phyloP scores from a whole-genome alignment of 202 grass and related monocot species.

The Saccharum hybrid region DNA sequence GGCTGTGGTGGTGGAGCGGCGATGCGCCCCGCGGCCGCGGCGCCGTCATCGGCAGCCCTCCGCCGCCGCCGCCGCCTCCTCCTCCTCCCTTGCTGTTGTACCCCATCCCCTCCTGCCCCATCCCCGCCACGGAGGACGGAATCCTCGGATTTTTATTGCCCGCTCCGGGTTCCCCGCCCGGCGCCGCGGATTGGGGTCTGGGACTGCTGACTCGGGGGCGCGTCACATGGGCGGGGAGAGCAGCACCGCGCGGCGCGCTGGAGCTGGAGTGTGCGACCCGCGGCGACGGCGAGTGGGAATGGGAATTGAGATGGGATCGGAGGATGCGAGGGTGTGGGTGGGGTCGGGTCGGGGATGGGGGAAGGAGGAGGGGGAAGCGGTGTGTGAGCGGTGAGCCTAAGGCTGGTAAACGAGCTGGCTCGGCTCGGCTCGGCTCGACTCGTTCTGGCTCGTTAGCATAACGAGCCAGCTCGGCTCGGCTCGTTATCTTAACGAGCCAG shows the following conservation, averaged over 20 bases:
- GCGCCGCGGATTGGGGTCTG: conserved; percentile 12
- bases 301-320: conserved; percentile 37
- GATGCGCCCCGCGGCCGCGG: conserved; percentile 47
- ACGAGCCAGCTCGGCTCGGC: too few relatives aligned
- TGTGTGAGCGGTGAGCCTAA: too few relatives aligned
- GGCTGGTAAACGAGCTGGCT: too few relatives aligned
- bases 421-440: too few relatives aligned
- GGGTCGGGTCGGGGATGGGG: not conserved
- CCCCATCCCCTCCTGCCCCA: conserved; percentile 63
- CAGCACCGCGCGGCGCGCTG: not conserved
- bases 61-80: conserved; percentile 45
- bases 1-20: conserved; percentile 41
- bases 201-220: not conserved
- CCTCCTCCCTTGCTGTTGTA: conserved; percentile 40
- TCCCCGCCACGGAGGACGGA: conserved; percentile 16
- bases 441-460: too few relatives aligned
- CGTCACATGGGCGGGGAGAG: conserved; percentile 44
- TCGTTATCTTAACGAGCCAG: too few relatives aligned
- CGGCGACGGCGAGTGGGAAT: not conserved
- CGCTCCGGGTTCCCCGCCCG: not conserved
- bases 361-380: not conserved
- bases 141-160: conserved; percentile 37
- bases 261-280: not conserved
- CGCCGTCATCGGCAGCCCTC: conserved; percentile 35
- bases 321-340: not conserved